Evolutionary conservation across 2,329 filamentous ascomycete species (phyloP).

Genomic region (Gaeumannomyces sp.): DNA sequence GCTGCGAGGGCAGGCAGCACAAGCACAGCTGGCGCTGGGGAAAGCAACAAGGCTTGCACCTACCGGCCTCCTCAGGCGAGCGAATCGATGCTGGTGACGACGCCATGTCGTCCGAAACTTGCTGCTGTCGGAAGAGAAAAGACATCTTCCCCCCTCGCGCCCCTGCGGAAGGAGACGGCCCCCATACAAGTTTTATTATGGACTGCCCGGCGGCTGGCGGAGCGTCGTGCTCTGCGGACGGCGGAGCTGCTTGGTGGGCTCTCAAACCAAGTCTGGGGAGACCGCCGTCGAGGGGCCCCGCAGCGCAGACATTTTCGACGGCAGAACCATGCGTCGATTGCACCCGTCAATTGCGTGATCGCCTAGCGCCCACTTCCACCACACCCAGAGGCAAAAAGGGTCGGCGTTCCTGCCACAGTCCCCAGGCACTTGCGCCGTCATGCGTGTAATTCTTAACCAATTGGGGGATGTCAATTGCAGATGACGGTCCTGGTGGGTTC

Average conservation of each 20-base stretch:
- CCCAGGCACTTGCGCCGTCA: neutral
- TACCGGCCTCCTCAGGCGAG: slow-evolving; percentile 60
- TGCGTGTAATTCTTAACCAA: neutral
- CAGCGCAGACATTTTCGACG: slow-evolving; percentile 13
- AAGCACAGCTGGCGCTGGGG: neutral
- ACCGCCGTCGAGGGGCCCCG: slow-evolving; percentile 10
- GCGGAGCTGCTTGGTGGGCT: neutral
- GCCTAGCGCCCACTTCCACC: slow-evolving; percentile 3
- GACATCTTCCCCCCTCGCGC: slow-evolving; percentile 21
- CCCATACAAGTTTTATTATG: slow-evolving; percentile 3
- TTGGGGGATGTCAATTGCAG: neutral
- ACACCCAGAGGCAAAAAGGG: neutral
- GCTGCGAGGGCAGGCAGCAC: neutral
- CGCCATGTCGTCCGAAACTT: slow-evolving; percentile 20
- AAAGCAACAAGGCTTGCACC: slow-evolving; percentile 25
- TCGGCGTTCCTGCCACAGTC: neutral
- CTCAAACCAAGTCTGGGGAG: neutral
- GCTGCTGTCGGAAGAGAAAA: slow-evolving; percentile 27
- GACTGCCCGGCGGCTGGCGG: neutral
- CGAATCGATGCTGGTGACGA: slow-evolving; percentile 30
- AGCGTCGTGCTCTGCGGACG: neutral
- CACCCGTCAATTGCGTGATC: slow-evolving; percentile 6
- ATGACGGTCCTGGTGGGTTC: neutral
- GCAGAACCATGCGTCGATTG: slow-evolving; percentile 6
- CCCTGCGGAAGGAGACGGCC: neutral